Evolutionary conservation across 257 asterid species (phyloP), one percentile per base, ranked within the genome.

Genomic region (Coffea eugenioides): DNA sequence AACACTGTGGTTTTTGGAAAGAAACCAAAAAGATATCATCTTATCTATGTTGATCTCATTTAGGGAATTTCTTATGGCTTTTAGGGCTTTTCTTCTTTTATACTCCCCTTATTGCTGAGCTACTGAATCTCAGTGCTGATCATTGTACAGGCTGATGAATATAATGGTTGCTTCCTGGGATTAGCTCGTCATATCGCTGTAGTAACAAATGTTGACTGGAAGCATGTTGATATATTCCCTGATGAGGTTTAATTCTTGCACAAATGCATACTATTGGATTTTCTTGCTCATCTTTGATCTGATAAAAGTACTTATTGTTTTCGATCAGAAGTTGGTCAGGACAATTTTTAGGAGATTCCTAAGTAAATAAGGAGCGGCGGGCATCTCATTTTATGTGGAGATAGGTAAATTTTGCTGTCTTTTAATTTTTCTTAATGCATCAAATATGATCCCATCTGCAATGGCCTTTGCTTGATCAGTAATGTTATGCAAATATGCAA

Each of bases 111-210:
- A 3, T 9, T 25, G 43, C 61, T 49, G 62, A 71, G 59, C 12
- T 20, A 70, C 81, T 51, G 56, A 74, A 73, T 68, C 36, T 59
- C 41, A 54, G 41, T 83, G 36, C 27, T 66, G 34, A 41, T 78
- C 41, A 46, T 52, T 77, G 48, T 51, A 83, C 79, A 83, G 89
- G 91, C 86, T 75, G 89, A 88, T 80, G 89, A 85, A 61, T 83
- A 88, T 83, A 86, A 88, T 77, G 76, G 82, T 76, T 87, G 90
- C 83, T 85, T 83, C 81, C 88, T 83, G 71, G 86, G 66, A 52
- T 68, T 88, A 75, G 79, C 82, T 41, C 88, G 86, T 77, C 82
- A 64, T 80, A 21, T 61, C n/a, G 14, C 34, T 61, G 67, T 61
- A 61, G 67, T 61, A 31, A 23, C 67, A 61, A 61, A 61, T 61